Base-by-base conservation (phyloP, 352 stramenopile genomes). In the Phytopythium helicoides region DNA sequence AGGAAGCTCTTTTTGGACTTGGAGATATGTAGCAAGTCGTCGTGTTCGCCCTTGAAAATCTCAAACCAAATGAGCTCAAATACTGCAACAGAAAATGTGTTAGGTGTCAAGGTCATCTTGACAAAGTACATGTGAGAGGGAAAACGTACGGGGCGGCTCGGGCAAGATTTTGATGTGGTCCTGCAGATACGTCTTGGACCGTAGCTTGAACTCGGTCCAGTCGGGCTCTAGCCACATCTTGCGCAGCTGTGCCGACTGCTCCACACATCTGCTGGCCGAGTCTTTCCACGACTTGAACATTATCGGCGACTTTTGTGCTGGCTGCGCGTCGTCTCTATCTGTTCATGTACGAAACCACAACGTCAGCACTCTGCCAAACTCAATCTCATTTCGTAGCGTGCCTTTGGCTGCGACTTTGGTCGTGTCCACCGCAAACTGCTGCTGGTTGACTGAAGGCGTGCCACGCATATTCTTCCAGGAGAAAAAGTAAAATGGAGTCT, bases 31-130 rank as follows among this genome's bases (percentile, higher is more conserved):
- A 89, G 63, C 26, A 94, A 60, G 23, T 88, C 73, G 12, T 79
- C 64, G 35, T 83, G 66, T 19, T 86, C 73, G 38, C 83, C 80
- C 47, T 72, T 77, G 49, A 94, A 88, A 28, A 88, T 56, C 47
- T 94, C 83, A 46, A 94, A 88, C 83, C 83, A 94, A 38, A 94
- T 52, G 31, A 94, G 66, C 48, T 92, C 83, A 47, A 90, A 89
- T 50, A 92, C 82, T 93, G 28, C 16, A 19, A 16, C 31, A 58
- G 22, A 44, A 25, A 22, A 2, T 6, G 23, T 50, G 50, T n/a
- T 31, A 28, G 40, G 22, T 38, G 10, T 7, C 10, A 0, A 26
- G 18, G 1, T 38, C 28, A 33, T 9, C 9, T 28, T 16, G 19
- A 8, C 3, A n/a, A 11, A 4, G 5, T 28, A 14, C 19, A 31